Evolutionary conservation across 257 asterid species (phyloP).

Genomic region (Petrea volubilis): DNA sequence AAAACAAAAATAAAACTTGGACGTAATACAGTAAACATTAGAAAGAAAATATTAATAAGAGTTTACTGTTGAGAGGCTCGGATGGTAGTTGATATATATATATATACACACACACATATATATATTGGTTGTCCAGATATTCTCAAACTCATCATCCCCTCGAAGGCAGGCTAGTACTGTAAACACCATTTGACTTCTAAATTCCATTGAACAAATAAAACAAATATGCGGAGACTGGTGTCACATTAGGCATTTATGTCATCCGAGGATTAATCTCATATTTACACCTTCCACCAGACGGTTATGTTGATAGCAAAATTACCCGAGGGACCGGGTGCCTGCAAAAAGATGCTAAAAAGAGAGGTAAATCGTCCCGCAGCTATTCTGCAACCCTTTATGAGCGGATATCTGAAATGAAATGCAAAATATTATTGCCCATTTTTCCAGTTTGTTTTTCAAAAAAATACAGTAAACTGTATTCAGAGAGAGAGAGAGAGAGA

Average conservation of each 20-base stretch:
- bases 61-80: too few relatives aligned
- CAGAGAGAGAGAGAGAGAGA: not conserved
- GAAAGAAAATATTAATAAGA: too few relatives aligned
- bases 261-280: not conserved
- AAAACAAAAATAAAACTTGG: too few relatives aligned
- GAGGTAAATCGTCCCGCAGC: not conserved
- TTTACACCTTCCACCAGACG: not conserved
- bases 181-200: constrained; percentile 1
- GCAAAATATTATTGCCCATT: not conserved
- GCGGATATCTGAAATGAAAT: constrained; percentile 5
- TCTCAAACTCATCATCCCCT: too few relatives aligned
- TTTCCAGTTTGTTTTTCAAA: not conserved
- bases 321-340: not conserved
- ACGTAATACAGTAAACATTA: too few relatives aligned
- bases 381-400: not conserved
- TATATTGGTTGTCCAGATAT: too few relatives aligned
- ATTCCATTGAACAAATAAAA: not conserved
- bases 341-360: not conserved
- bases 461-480: not conserved
- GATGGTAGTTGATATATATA: too few relatives aligned
- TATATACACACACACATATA: too few relatives aligned
- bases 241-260: not conserved
- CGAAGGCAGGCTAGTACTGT: too few relatives aligned
- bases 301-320: not conserved
- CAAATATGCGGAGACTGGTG: not conserved